These are phyloP conservation scores for Apiospora phragmitis DNA, from an alignment of 2,329 filamentous ascomycete genomes.

Conservation along the genomic window DNA sequence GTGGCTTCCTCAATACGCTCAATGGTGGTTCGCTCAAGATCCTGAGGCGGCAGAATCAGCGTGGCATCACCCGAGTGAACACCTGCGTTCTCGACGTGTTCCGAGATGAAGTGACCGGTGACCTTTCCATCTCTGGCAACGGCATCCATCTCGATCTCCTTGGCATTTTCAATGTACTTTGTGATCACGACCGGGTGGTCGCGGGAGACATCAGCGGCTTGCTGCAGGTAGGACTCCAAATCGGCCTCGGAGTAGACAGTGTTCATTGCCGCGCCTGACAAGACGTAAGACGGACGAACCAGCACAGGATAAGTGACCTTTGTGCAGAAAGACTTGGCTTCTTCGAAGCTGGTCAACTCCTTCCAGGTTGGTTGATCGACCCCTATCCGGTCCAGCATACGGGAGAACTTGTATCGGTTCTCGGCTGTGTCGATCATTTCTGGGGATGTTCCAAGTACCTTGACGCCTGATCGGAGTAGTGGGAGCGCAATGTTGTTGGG, in stretches of 20 bases:
- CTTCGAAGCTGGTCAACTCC: slow-evolving; percentile 91
- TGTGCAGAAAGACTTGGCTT: slow-evolving; percentile 84
- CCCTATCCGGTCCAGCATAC: slow-evolving; percentile 91
- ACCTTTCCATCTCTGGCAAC: slow-evolving; percentile 88
- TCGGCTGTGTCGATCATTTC: slow-evolving; percentile 99
- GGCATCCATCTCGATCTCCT: slow-evolving; percentile 99
- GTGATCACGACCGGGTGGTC: slow-evolving; percentile 98
- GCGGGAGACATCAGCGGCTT: slow-evolving; percentile 89
- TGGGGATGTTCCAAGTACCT: slow-evolving; percentile 90
- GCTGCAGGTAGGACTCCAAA: slow-evolving; percentile 81
- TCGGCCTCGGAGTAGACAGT: slow-evolving; percentile 97
- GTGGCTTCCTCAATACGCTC: slow-evolving; percentile 91
- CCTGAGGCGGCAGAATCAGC: slow-evolving; percentile 90
- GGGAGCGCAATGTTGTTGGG: slow-evolving; percentile 97
- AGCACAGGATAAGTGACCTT: slow-evolving; percentile 91
- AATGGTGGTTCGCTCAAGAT: slow-evolving; percentile 86
- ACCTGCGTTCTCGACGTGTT: slow-evolving; percentile 98
- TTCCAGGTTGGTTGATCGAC: slow-evolving; percentile 99
- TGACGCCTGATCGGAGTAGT: slow-evolving; percentile 84
- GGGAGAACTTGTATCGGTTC: slow-evolving; percentile 98
- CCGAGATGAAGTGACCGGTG: slow-evolving; percentile 94
- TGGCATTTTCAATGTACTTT: slow-evolving; percentile 98
- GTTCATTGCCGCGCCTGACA: slow-evolving; percentile 98
- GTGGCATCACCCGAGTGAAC: slow-evolving; percentile 98
- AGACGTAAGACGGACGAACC: slow-evolving; percentile 92